Base-by-base conservation (phyloP, 1,139 yeast genomes). In the Arxiozyma bovina region DNA sequence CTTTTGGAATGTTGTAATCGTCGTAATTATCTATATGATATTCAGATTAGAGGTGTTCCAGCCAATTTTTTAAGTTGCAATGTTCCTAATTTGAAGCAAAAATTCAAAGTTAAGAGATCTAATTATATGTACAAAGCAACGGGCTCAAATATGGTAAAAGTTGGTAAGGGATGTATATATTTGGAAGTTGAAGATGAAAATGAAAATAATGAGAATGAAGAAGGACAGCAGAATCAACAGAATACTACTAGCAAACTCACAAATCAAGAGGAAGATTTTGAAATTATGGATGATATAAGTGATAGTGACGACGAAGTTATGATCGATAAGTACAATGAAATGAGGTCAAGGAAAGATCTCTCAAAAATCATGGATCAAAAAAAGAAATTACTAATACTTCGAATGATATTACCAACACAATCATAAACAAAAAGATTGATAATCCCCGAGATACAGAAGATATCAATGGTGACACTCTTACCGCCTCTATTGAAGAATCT, bases 101-200 rank as follows among this genome's bases (percentile, higher is more conserved):
- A 59, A 47, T 64, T 60, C 50, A 57, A 53, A 48, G 54, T 53
- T 9, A 65, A 63, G 48, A 58, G 59, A 22, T 57, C 57, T 17
- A 54, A 58, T 50, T 56, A 63, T 23, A 53, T 66, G 17, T 56
- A 57, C 22, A 58, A 60, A 22, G 53, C 65, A 9, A 57, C 59
- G n/a, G 55, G 61, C 0, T 56, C 62, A 23, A 60, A 63, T 53
- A 63, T 64, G 17, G 61, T 65, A 9, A 58, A 57, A 25, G 54
- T 60, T 20, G 60, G 58, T 4, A 55, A 50, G 9, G 57, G 56
- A 18, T 49, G 58, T 40, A 54, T 67, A 12, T 66, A 62, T 55
- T 51, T 64, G 8, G 70, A 67, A 51, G 60, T 58, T 43, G 60
- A 48, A 23, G 48, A 42, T 22, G 55, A 52, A n/a, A 42, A 47